Base-by-base conservation (phyloP, 257 asterid genomes). In the Ehretia macrophylla region DNA sequence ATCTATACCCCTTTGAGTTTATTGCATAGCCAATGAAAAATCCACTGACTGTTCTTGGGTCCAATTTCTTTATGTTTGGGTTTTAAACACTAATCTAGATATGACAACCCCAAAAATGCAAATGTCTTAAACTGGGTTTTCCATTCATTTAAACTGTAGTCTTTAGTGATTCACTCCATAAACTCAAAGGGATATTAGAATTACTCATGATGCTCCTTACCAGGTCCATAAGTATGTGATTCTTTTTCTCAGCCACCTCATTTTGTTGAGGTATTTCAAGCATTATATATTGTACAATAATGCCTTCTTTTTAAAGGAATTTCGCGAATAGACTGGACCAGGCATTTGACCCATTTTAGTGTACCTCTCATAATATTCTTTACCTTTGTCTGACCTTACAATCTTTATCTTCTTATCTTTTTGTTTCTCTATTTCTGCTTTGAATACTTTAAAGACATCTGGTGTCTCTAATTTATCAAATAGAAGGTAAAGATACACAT, bases 351-450 rank as follows among this genome's bases (percentile, higher is more conserved):
- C 56, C 17, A 1, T 17, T 19, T 59, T 47, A 6, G 35, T 59
- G 52, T 66, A 51, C 42, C 21, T 46, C 8, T 17, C 51, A 46
- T 50, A 40, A 17, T 49, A 58, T 32, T 66, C 65, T n/a, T 55
- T 55, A 18, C 55, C 65, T 51, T 60, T 51, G 39, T 59, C 44
- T 8, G 51, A 59, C 20, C 57, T 67, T 39, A 67, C 66, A 8
- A 59, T 42, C 17, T 59, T 67, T 1, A 59, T 54, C 40, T 67
- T 40, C 6, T 27, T 59, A 11, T 53, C 66, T 1, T 17, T 14
- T 59, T 59, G 51, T 40, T 45, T 67, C 39, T 67, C 56, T 18
- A 59, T 61, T 21, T 50, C 48, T 14, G 32, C 23, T 10, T 51
- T 67, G 19, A 39, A 67, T 18, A 59, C 46, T 16, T 67, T 32